Conservation (phyloP, 257 asterid genomes). For the Leptodermis oblonga region DNA sequence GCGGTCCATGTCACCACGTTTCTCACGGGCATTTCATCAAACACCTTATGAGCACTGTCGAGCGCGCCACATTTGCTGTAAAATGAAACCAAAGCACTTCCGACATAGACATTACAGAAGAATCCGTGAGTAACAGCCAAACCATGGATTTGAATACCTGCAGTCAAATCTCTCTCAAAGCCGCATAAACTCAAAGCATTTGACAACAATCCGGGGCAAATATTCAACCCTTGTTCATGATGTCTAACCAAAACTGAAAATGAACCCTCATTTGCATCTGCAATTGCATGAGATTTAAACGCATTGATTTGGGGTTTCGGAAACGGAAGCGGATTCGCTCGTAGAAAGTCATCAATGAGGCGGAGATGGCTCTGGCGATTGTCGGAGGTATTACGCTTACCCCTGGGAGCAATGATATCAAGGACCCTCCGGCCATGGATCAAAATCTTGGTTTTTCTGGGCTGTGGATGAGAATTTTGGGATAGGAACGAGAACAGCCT, state of each 20-base stretch:
- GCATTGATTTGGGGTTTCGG: constrained; percentile 8
- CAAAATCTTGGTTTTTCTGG: neutral
- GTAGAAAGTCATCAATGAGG: constrained; percentile 30
- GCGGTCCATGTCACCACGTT: constrained; percentile 41
- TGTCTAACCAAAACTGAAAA: constrained; percentile 15
- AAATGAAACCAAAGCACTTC: constrained; percentile 30
- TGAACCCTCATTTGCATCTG: constrained; percentile 18
- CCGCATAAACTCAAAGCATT: constrained; percentile 31
- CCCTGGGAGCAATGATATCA: constrained; percentile 24
- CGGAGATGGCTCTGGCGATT: constrained; percentile 21
- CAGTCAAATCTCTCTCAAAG: constrained; percentile 11
- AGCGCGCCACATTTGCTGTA: constrained; percentile 21
- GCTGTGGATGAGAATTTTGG: neutral
- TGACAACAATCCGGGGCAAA: constrained; percentile 22
- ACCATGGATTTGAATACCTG: constrained; percentile 33
- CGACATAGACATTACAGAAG: constrained; percentile 25
- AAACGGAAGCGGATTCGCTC: constrained; percentile 13
- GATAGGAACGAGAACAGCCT: neutral
- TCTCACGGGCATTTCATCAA: constrained; percentile 32
- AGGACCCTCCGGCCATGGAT: constrained; percentile 17
- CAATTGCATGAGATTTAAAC: neutral
- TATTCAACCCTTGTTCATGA: constrained; percentile 21
- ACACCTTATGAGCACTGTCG: constrained; percentile 21
- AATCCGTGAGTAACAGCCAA: constrained; percentile 26
- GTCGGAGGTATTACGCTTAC: constrained; percentile 19